phyloP scores from a whole-genome alignment of 306 rosid species.

The Calophaca sinica region DNA sequence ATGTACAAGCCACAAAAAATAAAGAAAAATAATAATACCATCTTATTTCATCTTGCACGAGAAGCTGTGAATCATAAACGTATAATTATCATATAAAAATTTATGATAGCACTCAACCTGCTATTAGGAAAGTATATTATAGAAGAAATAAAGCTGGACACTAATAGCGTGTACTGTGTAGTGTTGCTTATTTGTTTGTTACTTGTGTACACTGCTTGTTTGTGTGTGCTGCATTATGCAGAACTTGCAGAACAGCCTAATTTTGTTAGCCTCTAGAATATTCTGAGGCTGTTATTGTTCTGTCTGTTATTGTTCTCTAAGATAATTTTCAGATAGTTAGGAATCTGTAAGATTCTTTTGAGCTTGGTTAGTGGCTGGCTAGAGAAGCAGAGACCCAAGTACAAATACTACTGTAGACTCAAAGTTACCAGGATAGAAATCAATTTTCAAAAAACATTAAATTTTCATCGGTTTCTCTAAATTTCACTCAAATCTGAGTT shows the following conservation, averaged over 20 bases:
- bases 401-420: not conserved
- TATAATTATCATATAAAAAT: not conserved
- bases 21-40: slow-evolving; percentile 26
- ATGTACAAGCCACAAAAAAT: slow-evolving; percentile 17
- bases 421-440: not conserved
- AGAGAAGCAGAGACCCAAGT: not conserved
- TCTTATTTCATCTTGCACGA: slow-evolving; percentile 1
- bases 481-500: not conserved
- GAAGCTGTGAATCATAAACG: slow-evolving; percentile 15
- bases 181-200: not conserved
- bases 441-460: slow-evolving; percentile 1
- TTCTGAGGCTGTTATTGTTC: too few species aligned
- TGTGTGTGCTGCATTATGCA: not conserved
- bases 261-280: not conserved
- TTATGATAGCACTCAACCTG: not conserved
- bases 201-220: not conserved
- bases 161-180: not conserved
- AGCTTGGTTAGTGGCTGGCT: not conserved
- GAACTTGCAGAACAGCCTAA: not conserved
- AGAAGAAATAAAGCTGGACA: not conserved
- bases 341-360: not conserved
- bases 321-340: slow-evolving; percentile 16
- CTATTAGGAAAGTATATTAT: not conserved
- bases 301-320: too few species aligned
- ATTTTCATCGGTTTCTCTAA: not conserved